phyloP scores from a whole-genome alignment of 192 early-diverging fungal genomes.

The Backusella psychrophila region DNA sequence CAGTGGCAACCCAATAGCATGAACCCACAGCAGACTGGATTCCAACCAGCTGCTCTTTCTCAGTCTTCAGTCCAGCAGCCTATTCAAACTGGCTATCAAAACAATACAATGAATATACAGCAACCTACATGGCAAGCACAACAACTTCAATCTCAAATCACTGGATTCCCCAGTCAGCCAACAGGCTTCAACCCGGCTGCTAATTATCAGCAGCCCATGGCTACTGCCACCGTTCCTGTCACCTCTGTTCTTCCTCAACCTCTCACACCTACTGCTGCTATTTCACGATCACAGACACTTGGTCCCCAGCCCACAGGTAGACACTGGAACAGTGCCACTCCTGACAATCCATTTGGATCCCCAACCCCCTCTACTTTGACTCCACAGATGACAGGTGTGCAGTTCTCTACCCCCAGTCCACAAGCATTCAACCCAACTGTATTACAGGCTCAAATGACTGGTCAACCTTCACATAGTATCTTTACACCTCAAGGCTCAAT shows the following conservation, averaged over 20 bases:
- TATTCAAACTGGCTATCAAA: conserved; percentile 10
- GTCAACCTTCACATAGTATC: conserved; percentile 4
- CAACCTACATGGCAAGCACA: conserved; percentile 23
- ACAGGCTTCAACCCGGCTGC: not conserved
- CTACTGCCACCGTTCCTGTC: conserved; percentile 18
- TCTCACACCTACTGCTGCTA: conserved; percentile 27
- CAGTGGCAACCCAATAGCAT: not conserved
- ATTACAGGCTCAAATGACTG: conserved; percentile 8
- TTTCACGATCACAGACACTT: conserved; percentile 18
- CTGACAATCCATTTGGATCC: conserved; percentile 39
- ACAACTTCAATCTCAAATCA: conserved; percentile 31
- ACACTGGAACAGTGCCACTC: conserved; percentile 40
- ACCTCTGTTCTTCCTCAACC: conserved; percentile 19
- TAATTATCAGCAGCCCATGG: not conserved
- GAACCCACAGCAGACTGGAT: not conserved
- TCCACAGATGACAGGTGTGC: conserved; percentile 29
- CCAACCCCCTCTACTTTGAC: conserved; percentile 10
- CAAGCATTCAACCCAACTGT: conserved; percentile 16
- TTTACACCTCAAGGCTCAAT: conserved; percentile 31
- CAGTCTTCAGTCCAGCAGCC: conserved; percentile 1
- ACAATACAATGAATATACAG: conserved; percentile 6
- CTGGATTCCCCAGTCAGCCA: conserved; percentile 10
- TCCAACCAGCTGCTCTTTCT: not conserved
- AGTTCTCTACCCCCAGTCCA: conserved; percentile 31
- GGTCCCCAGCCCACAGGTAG: conserved; percentile 41